phyloP scores from a whole-genome alignment of 228 moss, liverwort and hornwort genomes.

The Sphagnum magellanicum region DNA sequence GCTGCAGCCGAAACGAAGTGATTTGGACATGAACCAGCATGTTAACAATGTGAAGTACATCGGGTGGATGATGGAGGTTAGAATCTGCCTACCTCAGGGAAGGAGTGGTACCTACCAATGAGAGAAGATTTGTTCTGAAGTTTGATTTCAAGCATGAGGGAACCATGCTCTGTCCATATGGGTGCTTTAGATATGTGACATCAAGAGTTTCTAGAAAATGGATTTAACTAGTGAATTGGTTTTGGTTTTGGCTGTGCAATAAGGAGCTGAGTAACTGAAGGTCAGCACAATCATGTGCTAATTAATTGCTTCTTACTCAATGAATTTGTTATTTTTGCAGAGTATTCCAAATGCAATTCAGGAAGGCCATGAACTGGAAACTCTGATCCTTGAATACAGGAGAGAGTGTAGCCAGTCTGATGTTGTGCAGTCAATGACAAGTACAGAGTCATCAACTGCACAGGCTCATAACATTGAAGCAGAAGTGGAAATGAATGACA shows the following conservation, averaged over 20 bases:
- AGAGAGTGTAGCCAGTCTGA: conserved; percentile 63
- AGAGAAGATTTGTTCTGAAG: too few relatives aligned
- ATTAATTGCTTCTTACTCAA: too few relatives aligned
- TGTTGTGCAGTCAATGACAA: conserved; percentile 55
- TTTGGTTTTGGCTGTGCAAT: too few relatives aligned
- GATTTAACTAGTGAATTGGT: too few relatives aligned
- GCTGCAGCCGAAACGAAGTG: conserved; percentile 57
- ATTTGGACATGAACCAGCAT: conserved; percentile 75
- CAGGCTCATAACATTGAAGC: conserved; percentile 1
- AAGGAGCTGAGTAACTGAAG: too few relatives aligned
- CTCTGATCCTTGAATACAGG: conserved; percentile 55
- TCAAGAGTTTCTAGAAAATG: too few relatives aligned
- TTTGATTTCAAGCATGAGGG: too few relatives aligned
- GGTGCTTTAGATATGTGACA: too few relatives aligned
- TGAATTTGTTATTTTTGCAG: conserved; percentile 18
- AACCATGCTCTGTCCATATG: too few relatives aligned
- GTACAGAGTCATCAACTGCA: conserved; percentile 18
- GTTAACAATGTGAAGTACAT: conserved; percentile 82
- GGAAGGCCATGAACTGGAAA: conserved; percentile 40
- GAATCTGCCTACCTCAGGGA: background rate
- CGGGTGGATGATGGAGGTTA: conserved; percentile 75
- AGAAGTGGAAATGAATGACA: conserved; percentile 7
- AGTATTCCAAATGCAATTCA: conserved; percentile 35
- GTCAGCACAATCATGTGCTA: too few relatives aligned
- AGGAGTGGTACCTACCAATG: too few relatives aligned